Evolutionary conservation across 1,284 basidiomycete species (phyloP), one percentile per base, ranked within the genome.

Genomic region (Thecaphora thlaspeos): DNA sequence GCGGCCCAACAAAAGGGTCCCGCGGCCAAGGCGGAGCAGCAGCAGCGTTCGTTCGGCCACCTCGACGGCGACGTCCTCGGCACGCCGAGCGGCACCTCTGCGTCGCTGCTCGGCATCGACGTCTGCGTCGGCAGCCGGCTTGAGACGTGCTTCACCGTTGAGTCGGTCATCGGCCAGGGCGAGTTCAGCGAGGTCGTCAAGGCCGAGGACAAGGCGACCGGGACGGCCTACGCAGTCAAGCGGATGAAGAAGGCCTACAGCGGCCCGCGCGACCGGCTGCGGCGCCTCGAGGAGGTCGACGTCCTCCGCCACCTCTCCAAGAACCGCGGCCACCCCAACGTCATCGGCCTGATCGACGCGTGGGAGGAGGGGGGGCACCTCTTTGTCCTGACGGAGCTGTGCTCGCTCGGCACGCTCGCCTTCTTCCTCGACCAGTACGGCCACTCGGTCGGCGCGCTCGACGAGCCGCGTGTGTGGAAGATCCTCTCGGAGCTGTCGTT

Each of bases 391-490:
- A 96, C 93, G 3, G 95, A 98, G 79, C 84, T 97, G 32, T 98
- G 95, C 79, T 88, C 89, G 65, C 84, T 89, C 56, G 95, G 95
- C 53, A 94, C 91, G 76, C 85, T 98, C 62, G 87, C 87, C 1
- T 87, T 86, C 73, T 97, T 98, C 83, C 82, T 99, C 66, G 89
- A 90, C 82, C 89, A 93, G 79, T 97, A 90, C 77, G 93, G 95
- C 4, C 84, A 86, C 41, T 83, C 83, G 30, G 91, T 89, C 78
- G 75, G 74, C 5, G 88, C 90, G 50, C 82, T 98, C 53, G 92
- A 97, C 73, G 94, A 99, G 80, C 87, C 88, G 26, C 83, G 91
- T 49, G 88, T 97, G 43, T 99, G 95, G 95, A 98, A 98, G 83
- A 88, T 97, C 68, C 82, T 94, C 51, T 87, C 87, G 39, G 95